A percentile compares a stretch with the other conserved stretches of the same genome.
These are phyloP conservation scores for Trichoderma hamatum DNA, from an alignment of 2,329 filamentous ascomycete genomes.

Conservation along the genomic window DNA sequence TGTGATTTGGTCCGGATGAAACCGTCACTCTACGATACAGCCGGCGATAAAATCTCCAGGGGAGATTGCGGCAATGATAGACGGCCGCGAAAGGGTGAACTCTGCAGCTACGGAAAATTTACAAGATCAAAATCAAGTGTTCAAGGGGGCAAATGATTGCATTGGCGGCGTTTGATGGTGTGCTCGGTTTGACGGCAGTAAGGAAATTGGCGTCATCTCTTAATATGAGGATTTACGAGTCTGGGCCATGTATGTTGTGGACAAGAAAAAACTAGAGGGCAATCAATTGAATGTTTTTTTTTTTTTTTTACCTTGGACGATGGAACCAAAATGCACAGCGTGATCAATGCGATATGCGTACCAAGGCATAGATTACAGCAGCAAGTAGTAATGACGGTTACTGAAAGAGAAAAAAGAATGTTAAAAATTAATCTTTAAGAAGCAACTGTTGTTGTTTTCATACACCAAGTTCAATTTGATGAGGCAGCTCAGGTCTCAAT, in stretches of 20 bases:
- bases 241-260: conserved; percentile 30
- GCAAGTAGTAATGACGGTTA: neutral
- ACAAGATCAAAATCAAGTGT: neutral
- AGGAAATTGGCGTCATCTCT: conserved; percentile 36
- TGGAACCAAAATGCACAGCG: neutral
- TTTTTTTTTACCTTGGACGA: neutral
- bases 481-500: neutral
- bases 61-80: neutral
- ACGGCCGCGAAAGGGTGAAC: neutral
- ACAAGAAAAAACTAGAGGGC: conserved; percentile 32
- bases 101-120: neutral
- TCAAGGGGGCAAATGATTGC: conserved; percentile 28
- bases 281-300: conserved; percentile 26
- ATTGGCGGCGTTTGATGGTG: conserved; percentile 40
- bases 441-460: neutral
- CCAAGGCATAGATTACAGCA: neutral
- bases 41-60: neutral
- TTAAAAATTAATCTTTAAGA: neutral
- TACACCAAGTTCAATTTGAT: neutral
- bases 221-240: conserved; percentile 33
- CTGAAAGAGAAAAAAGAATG: neutral
- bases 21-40: neutral
- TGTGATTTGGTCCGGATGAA: neutral
- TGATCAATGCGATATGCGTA: neutral
- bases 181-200: conserved; percentile 33